Conservation (phyloP, 2,329 filamentous ascomycete genomes). For the Epichloe baconii region DNA sequence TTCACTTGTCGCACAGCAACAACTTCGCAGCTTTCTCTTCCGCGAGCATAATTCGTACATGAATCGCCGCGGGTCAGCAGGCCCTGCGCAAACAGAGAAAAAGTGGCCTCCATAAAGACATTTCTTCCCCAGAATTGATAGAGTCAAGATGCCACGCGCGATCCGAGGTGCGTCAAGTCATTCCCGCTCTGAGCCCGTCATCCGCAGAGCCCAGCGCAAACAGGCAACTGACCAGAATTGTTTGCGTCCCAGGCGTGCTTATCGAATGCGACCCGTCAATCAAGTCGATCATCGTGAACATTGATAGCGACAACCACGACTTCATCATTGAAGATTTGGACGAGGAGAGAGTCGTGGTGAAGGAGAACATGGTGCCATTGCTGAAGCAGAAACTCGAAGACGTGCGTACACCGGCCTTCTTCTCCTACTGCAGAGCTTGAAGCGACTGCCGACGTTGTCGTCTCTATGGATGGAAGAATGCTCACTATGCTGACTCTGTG, state of each 20-base stretch:
- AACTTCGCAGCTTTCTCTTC: too few species aligned
- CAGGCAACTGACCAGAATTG: conserved; percentile 4
- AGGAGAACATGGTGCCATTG: conserved; percentile 55
- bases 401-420: conserved; percentile 28
- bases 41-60: too few species aligned
- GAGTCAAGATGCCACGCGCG: conserved; percentile 38
- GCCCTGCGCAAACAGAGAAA: neutral
- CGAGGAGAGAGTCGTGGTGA: conserved; percentile 62
- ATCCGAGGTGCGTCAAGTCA: conserved; percentile 33
- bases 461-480: neutral
- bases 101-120: neutral
- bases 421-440: neutral
- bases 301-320: conserved; percentile 56
- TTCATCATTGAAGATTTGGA: conserved; percentile 73
- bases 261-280: conserved; percentile 78
- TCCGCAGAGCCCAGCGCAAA: neutral
- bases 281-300: conserved; percentile 71
- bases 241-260: conserved; percentile 43
- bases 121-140: neutral
- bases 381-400: conserved; percentile 58
- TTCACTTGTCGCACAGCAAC: too few species aligned
- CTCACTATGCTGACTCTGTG: neutral
- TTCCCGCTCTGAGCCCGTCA: neutral
- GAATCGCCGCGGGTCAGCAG: too few species aligned
- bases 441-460: neutral